These are phyloP conservation scores for Populus hybrid DNA, from an alignment of 441 rosid genomes.

Conservation along the genomic window DNA sequence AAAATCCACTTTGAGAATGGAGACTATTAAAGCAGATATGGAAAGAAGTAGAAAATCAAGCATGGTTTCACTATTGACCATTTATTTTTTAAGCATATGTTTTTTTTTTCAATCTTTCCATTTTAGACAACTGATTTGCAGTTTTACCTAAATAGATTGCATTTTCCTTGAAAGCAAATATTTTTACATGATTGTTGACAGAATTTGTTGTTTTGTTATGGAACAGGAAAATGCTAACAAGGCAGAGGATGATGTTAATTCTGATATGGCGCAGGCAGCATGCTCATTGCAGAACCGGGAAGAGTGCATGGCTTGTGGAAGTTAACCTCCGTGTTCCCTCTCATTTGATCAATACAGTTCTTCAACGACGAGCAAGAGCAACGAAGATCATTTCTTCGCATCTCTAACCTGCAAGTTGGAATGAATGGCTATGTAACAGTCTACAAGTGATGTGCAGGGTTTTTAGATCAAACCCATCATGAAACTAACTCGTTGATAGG, in stretches of 20 bases:
- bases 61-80: not conserved
- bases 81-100: not conserved
- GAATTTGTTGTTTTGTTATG: not conserved
- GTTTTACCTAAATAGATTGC: slow-evolving; percentile 35
- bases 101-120: not conserved
- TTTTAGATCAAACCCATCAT: not conserved
- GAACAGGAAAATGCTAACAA: slow-evolving; percentile 20
- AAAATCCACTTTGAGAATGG: not conserved
- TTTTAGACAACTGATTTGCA: slow-evolving; percentile 29
- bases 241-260: not conserved
- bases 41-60: not conserved
- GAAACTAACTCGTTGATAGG: not conserved
- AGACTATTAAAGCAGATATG: not conserved
- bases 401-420: not conserved
- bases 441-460: not conserved
- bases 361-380: not conserved
- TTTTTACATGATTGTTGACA: not conserved
- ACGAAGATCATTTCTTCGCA: not conserved
- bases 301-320: slow-evolving; percentile 79
- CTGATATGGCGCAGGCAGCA: slow-evolving; percentile 31
- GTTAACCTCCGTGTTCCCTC: slow-evolving; percentile 27
- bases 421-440: not conserved
- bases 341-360: not conserved
- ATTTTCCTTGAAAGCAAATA: not conserved
- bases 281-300: slow-evolving; percentile 69